Base-by-base conservation (phyloP, 768 basidiomycete genomes). In the Mycena pura region DNA sequence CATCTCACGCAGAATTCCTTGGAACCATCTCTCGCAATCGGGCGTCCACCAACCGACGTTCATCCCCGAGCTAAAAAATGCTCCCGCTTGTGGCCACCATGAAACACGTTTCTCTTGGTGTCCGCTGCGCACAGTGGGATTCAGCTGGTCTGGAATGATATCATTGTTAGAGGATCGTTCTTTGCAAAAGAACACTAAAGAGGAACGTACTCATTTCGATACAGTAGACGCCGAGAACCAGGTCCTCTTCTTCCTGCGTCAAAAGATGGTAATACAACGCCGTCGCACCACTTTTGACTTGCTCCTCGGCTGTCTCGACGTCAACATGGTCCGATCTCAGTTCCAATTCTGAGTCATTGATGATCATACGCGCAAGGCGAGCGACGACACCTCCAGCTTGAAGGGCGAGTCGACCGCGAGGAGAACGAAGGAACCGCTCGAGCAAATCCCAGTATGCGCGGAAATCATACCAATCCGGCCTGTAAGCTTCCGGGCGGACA, bases 361-460 rank as follows among this genome's bases (percentile, higher is more conserved):
- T 22, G 46, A 47, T 15, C 19, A 47, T 17, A 22, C 28, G 46
- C 28, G 46, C 46, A 17, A 47, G 31, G 46, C 46, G 46, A 47
- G 46, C 46, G 21, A 47, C 28, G 28, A 47, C 19, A 47, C 46
- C 46, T 29, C 46, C 46, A 17, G 46, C 46, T 47, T 47, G 46
- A 29, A 47, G 46, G 31, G 46, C 46, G 46, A 47, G 46, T 9
- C 46, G 46, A n/a, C 46, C 46, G 21, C 46, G 46, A 47, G 46
- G 17, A 31, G 46, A 47, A 28, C 46, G 28, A 15, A 47, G 46
- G 46, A 47, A 47, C 28, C 46, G 46, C 10, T 28, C 25, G 28
- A 47, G 46, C 46, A 47, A n/a, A n/a, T 31, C 28, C 27, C 28
- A 28, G 46, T 47, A 47, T 29, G 28, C 28, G 25, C 28, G 25